Evolutionary conservation across 495 filamentous ascomycete species (phyloP).

Genomic region (Penicillium canariense): DNA sequence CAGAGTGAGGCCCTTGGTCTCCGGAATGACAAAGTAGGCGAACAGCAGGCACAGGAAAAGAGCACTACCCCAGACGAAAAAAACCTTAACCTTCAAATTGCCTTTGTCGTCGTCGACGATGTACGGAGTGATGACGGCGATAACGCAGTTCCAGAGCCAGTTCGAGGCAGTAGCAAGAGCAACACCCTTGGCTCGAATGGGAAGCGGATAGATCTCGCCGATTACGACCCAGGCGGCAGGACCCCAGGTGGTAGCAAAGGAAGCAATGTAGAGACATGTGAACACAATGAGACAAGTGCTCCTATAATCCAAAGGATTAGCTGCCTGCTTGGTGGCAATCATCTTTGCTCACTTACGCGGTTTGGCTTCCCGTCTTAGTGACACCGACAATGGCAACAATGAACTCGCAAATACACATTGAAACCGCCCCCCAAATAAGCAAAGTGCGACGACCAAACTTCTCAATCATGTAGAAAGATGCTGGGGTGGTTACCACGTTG

Average conservation of each 20-base stretch:
- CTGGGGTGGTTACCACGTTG: constrained; percentile 64
- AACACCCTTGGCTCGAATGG: constrained; percentile 73
- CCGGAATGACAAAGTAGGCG: constrained; percentile 70
- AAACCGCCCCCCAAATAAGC: constrained; percentile 65
- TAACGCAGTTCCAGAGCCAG: constrained; percentile 77
- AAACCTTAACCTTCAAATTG: constrained; percentile 70
- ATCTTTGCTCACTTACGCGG: constrained; percentile 17
- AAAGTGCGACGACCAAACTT: constrained; percentile 69
- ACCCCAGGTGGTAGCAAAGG: constrained; percentile 79
- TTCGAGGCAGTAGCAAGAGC: constrained; percentile 75
- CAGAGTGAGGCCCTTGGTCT: constrained; percentile 81
- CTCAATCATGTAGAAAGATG: constrained; percentile 73
- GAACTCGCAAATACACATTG: constrained; percentile 60
- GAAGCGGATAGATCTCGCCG: constrained; percentile 78
- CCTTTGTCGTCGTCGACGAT: constrained; percentile 61
- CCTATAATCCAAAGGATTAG: background rate
- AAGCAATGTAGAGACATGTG: constrained; percentile 81
- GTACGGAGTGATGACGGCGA: constrained; percentile 70
- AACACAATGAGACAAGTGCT: constrained; percentile 57
- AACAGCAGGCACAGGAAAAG: constrained; percentile 63
- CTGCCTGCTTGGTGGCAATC: background rate
- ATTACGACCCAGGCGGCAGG: constrained; percentile 78
- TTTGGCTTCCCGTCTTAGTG: constrained; percentile 34
- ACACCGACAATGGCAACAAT: constrained; percentile 59
- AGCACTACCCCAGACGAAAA: constrained; percentile 74